Conservation (phyloP, 2,329 filamentous ascomycete genomes). For the Thermoascus crustaceus region DNA sequence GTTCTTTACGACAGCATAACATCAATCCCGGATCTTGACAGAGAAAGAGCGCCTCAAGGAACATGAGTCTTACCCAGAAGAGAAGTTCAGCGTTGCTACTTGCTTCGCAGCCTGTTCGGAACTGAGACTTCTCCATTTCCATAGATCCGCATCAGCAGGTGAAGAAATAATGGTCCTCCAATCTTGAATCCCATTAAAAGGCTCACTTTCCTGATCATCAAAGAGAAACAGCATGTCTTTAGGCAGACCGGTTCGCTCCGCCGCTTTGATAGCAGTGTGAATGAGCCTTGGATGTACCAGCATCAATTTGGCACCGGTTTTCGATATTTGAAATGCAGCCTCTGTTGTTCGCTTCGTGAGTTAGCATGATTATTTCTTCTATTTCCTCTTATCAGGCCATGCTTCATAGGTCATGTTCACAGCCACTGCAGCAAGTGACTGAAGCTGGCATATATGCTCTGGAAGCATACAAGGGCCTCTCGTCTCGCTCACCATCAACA, state of each 20-base stretch:
- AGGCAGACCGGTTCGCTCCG: neutral
- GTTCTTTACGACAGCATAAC: no score
- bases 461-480: slow-evolving; percentile 62
- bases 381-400: no score
- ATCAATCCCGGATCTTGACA: no score
- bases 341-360: slow-evolving; percentile 43
- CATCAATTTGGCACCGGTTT: slow-evolving; percentile 18
- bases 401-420: no score
- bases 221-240: neutral
- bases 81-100: slow-evolving; percentile 69
- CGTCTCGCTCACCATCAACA: slow-evolving; percentile 62
- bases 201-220: neutral
- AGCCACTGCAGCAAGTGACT: slow-evolving; percentile 58
- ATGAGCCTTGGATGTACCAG: slow-evolving; percentile 1
- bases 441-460: slow-evolving; percentile 58
- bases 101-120: slow-evolving; percentile 14
- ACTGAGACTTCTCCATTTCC: neutral
- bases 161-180: slow-evolving; percentile 3
- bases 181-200: neutral
- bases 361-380: no score
- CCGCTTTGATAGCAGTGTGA: neutral
- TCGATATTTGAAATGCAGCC: slow-evolving; percentile 55
- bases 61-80: no score
- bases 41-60: no score
- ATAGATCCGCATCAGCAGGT: slow-evolving; percentile 23